A percentile compares a stretch with the other conserved stretches of the same genome.
Conservation (phyloP, 306 rosid genomes). For the Psophocarpus tetragonolobus region DNA sequence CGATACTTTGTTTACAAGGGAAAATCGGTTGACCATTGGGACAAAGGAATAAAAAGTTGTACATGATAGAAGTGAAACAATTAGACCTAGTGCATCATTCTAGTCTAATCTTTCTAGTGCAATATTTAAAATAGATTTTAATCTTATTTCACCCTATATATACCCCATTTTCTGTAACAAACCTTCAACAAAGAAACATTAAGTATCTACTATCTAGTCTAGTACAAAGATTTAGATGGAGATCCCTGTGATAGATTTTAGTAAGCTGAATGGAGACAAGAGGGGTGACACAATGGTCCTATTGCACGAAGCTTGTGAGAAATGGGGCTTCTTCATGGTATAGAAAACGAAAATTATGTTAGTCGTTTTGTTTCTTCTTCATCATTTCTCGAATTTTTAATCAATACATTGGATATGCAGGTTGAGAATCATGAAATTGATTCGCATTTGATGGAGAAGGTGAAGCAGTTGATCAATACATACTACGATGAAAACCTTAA, state of each 20-base stretch:
- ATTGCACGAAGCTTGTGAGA: conserved; percentile 61
- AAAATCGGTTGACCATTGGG: conserved; percentile 31
- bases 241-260: conserved; percentile 62
- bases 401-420: conserved; percentile 39
- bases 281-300: conserved; percentile 50
- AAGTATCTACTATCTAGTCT: neutral
- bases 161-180: conserved; percentile 30
- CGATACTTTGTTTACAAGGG: conserved; percentile 35
- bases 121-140: neutral
- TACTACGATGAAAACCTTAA: conserved; percentile 66
- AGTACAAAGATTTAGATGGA: conserved; percentile 39
- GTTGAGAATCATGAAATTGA: conserved; percentile 73
- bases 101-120: neutral
- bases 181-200: conserved; percentile 29
- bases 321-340: conserved; percentile 73
- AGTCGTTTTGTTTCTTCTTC: neutral
- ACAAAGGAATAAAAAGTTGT: neutral
- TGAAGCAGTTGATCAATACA: conserved; percentile 55
- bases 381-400: neutral
- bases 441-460: conserved; percentile 58
- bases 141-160: conserved; percentile 41
- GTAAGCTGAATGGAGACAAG: conserved; percentile 48
- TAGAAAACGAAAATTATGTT: neutral
- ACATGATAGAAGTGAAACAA: conserved; percentile 4
- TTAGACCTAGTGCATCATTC: neutral